Base-by-base conservation (phyloP, 305 asterid species). In the Striga hermonthica region DNA sequence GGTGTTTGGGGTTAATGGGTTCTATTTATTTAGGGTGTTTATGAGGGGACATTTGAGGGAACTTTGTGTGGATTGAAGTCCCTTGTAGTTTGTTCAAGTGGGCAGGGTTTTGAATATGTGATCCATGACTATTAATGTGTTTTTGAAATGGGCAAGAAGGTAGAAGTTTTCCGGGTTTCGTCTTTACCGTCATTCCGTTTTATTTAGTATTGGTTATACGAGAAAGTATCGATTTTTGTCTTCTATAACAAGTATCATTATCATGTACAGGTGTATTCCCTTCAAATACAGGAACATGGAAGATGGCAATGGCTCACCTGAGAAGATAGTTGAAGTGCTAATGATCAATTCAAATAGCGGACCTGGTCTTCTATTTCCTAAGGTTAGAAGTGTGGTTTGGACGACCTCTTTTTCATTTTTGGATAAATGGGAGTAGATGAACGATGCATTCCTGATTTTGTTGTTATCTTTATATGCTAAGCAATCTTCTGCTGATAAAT, bases 301-400 rank as follows among this genome's bases (percentile, higher is more conserved):
- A 72, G 68, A 80, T 71, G 84, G 72, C 8, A 79, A 73, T 70
- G 83, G 67, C 39, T 3, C 78, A 14, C 64, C 84, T 14, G 70
- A 74, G 72, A 82, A 78, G 75, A 73, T 70, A 53, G 75, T 84
- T 59, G 93, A 86, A 78, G 97, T 90, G 16, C 78, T 90, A 59
- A 90, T 90, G 96, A 90, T 90, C 78, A 90, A 76, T 76, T 90
- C 97, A 69, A 82, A 82, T 52, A 82, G 97, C 69, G 97, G 97
- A 54, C 95, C 96, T 71, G 97, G 97, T 75, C 97, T 90, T 68
- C 82, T 90, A 11, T 90, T 90, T 74, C 97, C 97, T 3, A 90
- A 90, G 96, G 97, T 90, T 74, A 79, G 80, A 47, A 28, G 53
- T 45, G 31, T 75, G 43, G 43, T 48, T 48, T 1, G n/a, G 52